Evolutionary conservation across 768 basidiomycete species (phyloP).

Genomic region (Tricholoma saponaceum): DNA sequence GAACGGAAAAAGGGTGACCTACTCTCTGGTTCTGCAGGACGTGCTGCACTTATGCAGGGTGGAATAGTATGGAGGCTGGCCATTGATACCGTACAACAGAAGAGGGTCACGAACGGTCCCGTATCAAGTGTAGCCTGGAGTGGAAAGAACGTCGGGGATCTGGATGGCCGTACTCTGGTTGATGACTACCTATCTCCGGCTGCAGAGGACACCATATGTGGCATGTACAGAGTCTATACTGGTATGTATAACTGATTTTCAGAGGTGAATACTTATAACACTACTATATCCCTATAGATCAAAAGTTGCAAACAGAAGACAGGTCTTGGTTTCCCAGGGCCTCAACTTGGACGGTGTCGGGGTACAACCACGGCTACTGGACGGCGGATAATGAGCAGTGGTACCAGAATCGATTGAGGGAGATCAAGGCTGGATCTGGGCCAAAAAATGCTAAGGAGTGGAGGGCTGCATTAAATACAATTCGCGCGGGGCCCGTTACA

Average conservation of each 20-base stretch:
- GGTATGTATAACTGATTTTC: background rate
- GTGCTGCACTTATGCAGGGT: background rate
- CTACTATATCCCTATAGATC: too few species aligned
- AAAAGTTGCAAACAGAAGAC: background rate
- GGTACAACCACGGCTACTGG: constrained; percentile 6
- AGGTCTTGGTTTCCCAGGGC: constrained; percentile 5
- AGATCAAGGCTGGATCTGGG: background rate
- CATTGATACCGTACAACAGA: background rate
- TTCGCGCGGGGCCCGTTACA: background rate
- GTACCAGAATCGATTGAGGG: background rate
- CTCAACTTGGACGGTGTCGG: background rate
- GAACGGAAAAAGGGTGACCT: background rate
- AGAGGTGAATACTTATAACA: background rate
- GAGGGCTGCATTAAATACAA: background rate
- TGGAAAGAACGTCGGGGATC: background rate
- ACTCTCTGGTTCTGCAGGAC: background rate
- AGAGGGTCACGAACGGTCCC: background rate
- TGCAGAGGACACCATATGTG: background rate
- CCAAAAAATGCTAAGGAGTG: background rate
- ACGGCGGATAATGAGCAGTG: constrained; percentile 2
- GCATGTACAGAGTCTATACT: background rate
- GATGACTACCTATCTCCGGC: background rate
- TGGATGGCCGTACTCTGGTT: background rate
- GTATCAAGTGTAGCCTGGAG: background rate
- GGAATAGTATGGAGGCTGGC: constrained; percentile 9